Evolutionary conservation across 441 rosid genomes (phyloP), one percentile per base, ranked within the genome.

Genomic region (Croton laevigatus): DNA sequence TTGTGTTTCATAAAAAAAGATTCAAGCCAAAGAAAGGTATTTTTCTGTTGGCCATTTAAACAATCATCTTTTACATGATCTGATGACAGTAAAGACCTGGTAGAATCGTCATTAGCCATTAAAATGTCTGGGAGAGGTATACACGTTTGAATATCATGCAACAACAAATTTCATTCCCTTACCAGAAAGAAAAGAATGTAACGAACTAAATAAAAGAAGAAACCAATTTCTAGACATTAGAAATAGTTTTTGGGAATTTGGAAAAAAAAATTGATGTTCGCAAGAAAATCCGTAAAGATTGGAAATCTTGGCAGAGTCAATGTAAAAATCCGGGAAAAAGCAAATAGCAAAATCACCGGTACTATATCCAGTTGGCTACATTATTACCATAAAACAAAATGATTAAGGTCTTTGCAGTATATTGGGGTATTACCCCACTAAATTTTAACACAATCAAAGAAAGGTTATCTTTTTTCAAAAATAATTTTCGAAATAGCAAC

Each of bases 71-170:
- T 60, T 8, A 22, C 40, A 44, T 71, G 48, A n/a, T n/a, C n/a
- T n/a, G n/a, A n/a, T 38, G 77, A 44, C 70, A 83, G 80, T 73
- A 83, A 77, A 62, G 81, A 65, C 59, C 66, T 69, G 62, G 34
- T 52, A 37, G 63, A 68, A 59, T 78, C 81, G 49, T 82, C 80
- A 58, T 49, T 58, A 54, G 82, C 80, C 81, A 79, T 81, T 34
- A 69, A 42, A 71, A 61, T 34, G 8, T 12, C 5, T 34, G 37
- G 12, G 12, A 16, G 37, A 60, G 9, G 45, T 38, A 3, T 38
- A 12, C 9, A n/a, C n/a, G n/a, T n/a, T n/a, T n/a, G n/a, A n/a
- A n/a, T n/a, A n/a, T n/a, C n/a, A n/a, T n/a, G n/a, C n/a, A n/a
- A n/a, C n/a, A n/a, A n/a, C n/a, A n/a, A n/a, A n/a, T n/a, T n/a